Percentiles rank a stretch among this genome's conserved stretches.
Conservation (phyloP, 1,284 basidiomycete species). For the Entoloma clypeatum region DNA sequence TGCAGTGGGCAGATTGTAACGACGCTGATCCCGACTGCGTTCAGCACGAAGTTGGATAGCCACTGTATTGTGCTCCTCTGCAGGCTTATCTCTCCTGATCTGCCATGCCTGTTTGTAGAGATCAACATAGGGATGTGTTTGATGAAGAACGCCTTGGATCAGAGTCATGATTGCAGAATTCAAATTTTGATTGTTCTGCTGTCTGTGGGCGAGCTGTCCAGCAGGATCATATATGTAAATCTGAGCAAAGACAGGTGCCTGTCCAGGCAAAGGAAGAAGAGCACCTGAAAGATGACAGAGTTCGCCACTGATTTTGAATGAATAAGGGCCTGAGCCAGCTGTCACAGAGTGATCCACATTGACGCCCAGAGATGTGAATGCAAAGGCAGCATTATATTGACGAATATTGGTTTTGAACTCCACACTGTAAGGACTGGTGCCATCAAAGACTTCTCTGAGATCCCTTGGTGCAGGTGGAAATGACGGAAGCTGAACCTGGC, state of each 20-base stretch:
- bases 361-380: constrained; percentile 22
- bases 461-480: too few species aligned
- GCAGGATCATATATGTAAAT: constrained; percentile 37
- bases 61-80: neutral
- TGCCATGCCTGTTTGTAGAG: constrained; percentile 30
- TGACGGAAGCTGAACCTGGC: constrained; percentile 2
- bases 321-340: constrained; percentile 9
- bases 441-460: too few species aligned
- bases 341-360: constrained; percentile 9
- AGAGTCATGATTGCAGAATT: constrained; percentile 20
- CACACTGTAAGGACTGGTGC: too few species aligned
- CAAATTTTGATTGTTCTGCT: constrained; percentile 24
- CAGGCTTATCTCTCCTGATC: constrained; percentile 17
- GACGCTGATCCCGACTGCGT: neutral
- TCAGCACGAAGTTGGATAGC: neutral
- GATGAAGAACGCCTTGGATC: constrained; percentile 26
- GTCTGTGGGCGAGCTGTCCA: constrained; percentile 22
- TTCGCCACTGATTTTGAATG: constrained; percentile 36
- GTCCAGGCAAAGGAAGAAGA: constrained; percentile 24
- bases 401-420: too few species aligned
- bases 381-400: constrained; percentile 34
- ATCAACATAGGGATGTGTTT: constrained; percentile 28
- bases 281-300: constrained; percentile 34
- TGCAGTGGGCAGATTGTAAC: constrained; percentile 1
- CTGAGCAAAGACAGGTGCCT: constrained; percentile 32